Base-by-base conservation (phyloP, 208 protist species). In the Crithidia thermophila region DNA sequence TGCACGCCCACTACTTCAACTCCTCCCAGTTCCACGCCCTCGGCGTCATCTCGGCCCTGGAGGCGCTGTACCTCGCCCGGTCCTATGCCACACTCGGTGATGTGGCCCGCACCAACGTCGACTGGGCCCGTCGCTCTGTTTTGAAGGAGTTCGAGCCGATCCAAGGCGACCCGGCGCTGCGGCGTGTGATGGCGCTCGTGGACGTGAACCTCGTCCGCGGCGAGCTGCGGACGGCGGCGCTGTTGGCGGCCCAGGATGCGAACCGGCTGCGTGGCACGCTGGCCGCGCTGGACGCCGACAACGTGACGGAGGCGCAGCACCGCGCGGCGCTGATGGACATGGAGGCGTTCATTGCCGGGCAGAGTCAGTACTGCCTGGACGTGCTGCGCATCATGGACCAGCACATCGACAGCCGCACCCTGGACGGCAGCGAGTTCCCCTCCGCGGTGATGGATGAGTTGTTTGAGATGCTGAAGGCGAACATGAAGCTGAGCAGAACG, bases 51-150 rank as follows among this genome's bases (percentile, higher is more conserved):
- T 85, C 79, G 4, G 85, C 76, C 8, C 74, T 96, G 8, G 85
- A 94, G 72, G 82, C 87, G 11, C 62, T 96, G 0, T 94, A 82
- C 65, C 77, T 95, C 16, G 87, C 90, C 0, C 80, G 90, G 61
- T 77, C 66, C 33, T 82, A 94, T 65, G 87, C 87, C 40, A 79
- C 72, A 4, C 74, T 95, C n/a, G 90, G 90, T 5, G 84, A 94
- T 37, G 79, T 95, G 27, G 66, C 78, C 5, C 71, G 68, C 31
- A 46, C 77, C 9, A 91, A 88, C 52, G 84, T 94, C 31, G 57
- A 74, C 4, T 94, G 83, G 77, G 87, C 90, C 7, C 55, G 77
- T 0, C 73, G 69, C 8, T 71, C 82, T 7, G 64, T 95, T 40
- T 75, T 79, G 50, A 68, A 65, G 37, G 84, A 95, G 52, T 94